Base-by-base conservation (phyloP, 352 stramenopile species). In the Globisporangium apiculatum region DNA sequence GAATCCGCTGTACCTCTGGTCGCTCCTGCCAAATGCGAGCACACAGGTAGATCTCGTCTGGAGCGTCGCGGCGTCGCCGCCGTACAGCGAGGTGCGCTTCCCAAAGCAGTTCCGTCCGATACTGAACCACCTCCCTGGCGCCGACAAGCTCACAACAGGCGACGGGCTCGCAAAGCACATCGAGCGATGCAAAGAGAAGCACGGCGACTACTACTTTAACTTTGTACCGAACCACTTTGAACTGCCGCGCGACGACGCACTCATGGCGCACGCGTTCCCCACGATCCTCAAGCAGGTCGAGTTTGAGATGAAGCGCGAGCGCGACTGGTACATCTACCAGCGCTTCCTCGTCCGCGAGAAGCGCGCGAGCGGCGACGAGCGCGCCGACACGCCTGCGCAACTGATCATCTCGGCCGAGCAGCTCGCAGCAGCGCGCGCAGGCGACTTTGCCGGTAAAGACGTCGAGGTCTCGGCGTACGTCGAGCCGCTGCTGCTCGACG, bases 401-500 rank as follows among this genome's bases (percentile, higher is more conserved):
- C 53, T 86, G 38, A 79, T 91, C n/a, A 59, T 74, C 14, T 67
- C 50, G 0, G 58, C 83, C 18, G 57, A 79, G 24, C 76, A 91
- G 15, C 64, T 89, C 40, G 51, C 83, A 11, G 54, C 55, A 8
- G 72, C 70, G 57, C 65, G 88, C 7, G 64, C 73, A 18, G 68
- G 38, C 43, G 48, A 74, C 18, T 83, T 83, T 51, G 66, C 81
- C 45, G 75, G 70, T 31, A 85, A 86, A 57, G 48, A 54, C 24
- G 66, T 91, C 14, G 71, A 89, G 38, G 75, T 90, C 35, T 71
- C 83, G 47, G 66, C 87, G 56, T 96, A 93, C 64, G 66, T 93
- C 12, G 83, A 96, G 64, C 88, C 89, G 40, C 76, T 89, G 37
- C 72, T 96, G 18, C 66, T 97, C 24, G 86, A 95, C 52, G 84